These are phyloP conservation scores for Citrullus amarus DNA, from an alignment of 306 rosid species.

Conservation along the genomic window DNA sequence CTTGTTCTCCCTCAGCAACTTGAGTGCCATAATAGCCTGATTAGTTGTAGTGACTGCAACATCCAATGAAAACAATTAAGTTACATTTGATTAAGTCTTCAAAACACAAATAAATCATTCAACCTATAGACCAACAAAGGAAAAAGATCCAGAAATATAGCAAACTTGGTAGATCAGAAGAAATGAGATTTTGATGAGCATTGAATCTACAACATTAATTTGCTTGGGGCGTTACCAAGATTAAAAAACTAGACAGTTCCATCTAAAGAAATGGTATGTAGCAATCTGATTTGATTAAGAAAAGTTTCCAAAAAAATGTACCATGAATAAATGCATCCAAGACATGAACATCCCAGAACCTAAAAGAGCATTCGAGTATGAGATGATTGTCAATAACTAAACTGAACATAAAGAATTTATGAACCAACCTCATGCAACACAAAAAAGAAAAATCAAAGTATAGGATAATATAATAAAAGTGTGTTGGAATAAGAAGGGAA, in stretches of 20 bases:
- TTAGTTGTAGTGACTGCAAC: slow-evolving; percentile 76
- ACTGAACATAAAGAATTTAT: background rate
- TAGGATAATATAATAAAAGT: background rate
- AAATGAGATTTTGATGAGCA: background rate
- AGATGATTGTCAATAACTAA: background rate
- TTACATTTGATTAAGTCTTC: background rate
- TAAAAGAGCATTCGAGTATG: background rate
- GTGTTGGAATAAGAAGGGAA: background rate
- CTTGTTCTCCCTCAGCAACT: slow-evolving; percentile 71
- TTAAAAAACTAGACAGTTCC: background rate
- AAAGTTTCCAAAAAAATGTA: background rate
- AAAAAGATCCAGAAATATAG: background rate
- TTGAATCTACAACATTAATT: background rate
- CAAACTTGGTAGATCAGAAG: background rate
- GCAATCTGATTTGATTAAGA: background rate
- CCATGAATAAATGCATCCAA: background rate
- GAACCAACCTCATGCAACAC: background rate
- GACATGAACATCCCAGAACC: background rate
- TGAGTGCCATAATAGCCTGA: slow-evolving; percentile 71
- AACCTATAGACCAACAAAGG: background rate
- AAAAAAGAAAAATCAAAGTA: background rate
- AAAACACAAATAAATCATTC: background rate
- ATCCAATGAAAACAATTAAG: slow-evolving; percentile 9
- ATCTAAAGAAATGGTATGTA: background rate
- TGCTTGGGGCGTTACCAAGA: background rate